A percentile compares a stretch with the other conserved stretches of the same genome.
phyloP scores from a whole-genome alignment of 805 yeast species.

The Phaffomyces thermotolerans region DNA sequence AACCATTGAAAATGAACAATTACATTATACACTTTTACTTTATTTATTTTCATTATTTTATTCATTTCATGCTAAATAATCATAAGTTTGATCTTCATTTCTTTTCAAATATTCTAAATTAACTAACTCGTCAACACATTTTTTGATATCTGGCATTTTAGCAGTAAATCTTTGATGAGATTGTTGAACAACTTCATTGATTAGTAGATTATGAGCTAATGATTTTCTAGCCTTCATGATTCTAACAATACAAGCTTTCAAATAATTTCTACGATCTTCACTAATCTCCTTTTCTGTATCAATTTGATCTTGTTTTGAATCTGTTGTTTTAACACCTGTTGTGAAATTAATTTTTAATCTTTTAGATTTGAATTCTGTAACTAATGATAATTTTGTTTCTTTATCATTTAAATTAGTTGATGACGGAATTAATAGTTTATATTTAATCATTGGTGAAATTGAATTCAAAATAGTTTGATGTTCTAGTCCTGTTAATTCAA shows the following conservation, averaged over 20 bases:
- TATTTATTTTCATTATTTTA: neutral
- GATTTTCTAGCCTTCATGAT: slow-evolving; percentile 91
- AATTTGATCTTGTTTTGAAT: slow-evolving; percentile 60
- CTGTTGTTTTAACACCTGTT: slow-evolving; percentile 43
- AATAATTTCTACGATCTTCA: slow-evolving; percentile 76
- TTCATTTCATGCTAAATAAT: slow-evolving; percentile 57
- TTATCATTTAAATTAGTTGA: slow-evolving; percentile 44
- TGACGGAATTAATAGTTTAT: slow-evolving; percentile 64
- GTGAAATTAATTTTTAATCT: slow-evolving; percentile 78
- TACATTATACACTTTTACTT: neutral
- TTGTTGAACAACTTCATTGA: slow-evolving; percentile 84
- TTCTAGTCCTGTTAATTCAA: slow-evolving; percentile 62
- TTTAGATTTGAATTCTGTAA: slow-evolving; percentile 77
- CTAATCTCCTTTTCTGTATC: slow-evolving; percentile 76
- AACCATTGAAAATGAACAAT: too few species aligned
- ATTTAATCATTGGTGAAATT: slow-evolving; percentile 71
- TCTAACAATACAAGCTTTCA: slow-evolving; percentile 91
- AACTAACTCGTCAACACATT: slow-evolving; percentile 75
- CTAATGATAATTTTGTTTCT: slow-evolving; percentile 59
- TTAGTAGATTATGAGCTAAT: slow-evolving; percentile 69
- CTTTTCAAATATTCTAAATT: slow-evolving; percentile 83
- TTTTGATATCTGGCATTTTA: slow-evolving; percentile 76
- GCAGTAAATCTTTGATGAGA: slow-evolving; percentile 78
- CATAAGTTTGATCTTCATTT: slow-evolving; percentile 63
- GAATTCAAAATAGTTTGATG: slow-evolving; percentile 64